These are phyloP conservation scores for Kazachstania martiniae DNA, from an alignment of 805 yeast genomes.

Conservation along the genomic window DNA sequence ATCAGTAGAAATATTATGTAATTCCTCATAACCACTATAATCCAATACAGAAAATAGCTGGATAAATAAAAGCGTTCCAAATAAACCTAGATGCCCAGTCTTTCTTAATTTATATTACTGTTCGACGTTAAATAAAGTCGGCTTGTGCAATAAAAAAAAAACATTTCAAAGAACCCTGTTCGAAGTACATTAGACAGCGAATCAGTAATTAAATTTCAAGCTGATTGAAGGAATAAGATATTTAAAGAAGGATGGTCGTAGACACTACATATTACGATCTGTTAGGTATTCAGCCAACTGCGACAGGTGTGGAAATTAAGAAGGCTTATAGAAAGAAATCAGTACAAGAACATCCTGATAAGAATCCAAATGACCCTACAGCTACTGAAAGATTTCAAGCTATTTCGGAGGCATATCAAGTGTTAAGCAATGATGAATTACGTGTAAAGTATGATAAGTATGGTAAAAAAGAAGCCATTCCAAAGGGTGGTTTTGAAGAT, in stretches of 20 bases:
- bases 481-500: conserved; percentile 64
- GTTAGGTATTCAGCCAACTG: conserved; percentile 45
- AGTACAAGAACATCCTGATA: conserved; percentile 69
- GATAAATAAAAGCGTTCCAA: too few species aligned
- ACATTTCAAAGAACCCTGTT: too few species aligned
- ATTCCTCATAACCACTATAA: too few species aligned
- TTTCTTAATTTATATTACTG: too few species aligned
- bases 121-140: too few species aligned
- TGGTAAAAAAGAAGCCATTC: conserved; percentile 65
- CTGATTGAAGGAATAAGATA: too few species aligned
- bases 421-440: conserved; percentile 52
- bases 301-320: conserved; percentile 58
- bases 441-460: conserved; percentile 61
- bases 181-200: too few species aligned
- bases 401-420: conserved; percentile 68
- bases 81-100: too few species aligned
- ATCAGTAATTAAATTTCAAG: too few species aligned
- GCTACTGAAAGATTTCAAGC: conserved; percentile 62
- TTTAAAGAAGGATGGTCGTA: conserved; percentile 45
- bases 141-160: too few species aligned
- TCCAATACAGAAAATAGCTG: too few species aligned
- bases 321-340: conserved; percentile 75
- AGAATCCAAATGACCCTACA: conserved; percentile 62
- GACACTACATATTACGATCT: conserved; percentile 67
- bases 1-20: conserved; percentile 2